Evolutionary conservation across 1,284 basidiomycete genomes (phyloP).

Genomic region (Anthracocystis setariae): DNA sequence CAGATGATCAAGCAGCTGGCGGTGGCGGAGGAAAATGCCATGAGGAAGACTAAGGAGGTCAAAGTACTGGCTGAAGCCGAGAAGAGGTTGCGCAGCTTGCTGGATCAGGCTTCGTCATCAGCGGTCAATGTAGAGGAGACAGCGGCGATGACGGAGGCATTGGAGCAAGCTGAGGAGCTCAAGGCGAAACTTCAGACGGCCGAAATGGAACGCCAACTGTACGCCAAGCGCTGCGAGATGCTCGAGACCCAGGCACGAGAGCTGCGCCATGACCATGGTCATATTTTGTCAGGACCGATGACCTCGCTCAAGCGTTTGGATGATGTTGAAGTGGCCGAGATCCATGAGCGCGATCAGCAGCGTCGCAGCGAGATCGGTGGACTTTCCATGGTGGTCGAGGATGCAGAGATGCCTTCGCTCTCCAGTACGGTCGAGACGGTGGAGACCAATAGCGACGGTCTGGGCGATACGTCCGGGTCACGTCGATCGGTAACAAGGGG

Average conservation of each 20-base stretch:
- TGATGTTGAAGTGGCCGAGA: constrained; percentile 30
- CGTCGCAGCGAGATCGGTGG: constrained; percentile 23
- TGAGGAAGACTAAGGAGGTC: constrained; percentile 34
- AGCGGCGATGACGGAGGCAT: neutral
- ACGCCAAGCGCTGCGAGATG: constrained; percentile 19
- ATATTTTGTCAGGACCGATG: constrained; percentile 8
- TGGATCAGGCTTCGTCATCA: constrained; percentile 21
- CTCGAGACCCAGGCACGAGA: constrained; percentile 30
- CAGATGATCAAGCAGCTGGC: constrained; percentile 33
- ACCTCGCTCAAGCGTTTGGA: constrained; percentile 27
- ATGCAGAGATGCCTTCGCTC: constrained; percentile 18
- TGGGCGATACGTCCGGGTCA: constrained; percentile 6
- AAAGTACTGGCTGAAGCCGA: constrained; percentile 32
- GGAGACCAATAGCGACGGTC: constrained; percentile 12
- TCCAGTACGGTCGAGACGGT: constrained; percentile 12
- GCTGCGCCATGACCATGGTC: constrained; percentile 26
- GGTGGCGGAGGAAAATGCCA: constrained; percentile 23
- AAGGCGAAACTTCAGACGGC: constrained; percentile 11
- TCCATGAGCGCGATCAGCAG: constrained; percentile 30
- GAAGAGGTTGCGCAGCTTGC: constrained; percentile 14
- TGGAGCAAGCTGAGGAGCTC: constrained; percentile 13
- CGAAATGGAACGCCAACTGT: constrained; percentile 14
- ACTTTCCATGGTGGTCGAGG: constrained; percentile 30
- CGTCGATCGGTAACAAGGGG: constrained; percentile 6
- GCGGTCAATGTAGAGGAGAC: neutral